phyloP scores from a whole-genome alignment of 306 rosid species.

The Quercus dentata region DNA sequence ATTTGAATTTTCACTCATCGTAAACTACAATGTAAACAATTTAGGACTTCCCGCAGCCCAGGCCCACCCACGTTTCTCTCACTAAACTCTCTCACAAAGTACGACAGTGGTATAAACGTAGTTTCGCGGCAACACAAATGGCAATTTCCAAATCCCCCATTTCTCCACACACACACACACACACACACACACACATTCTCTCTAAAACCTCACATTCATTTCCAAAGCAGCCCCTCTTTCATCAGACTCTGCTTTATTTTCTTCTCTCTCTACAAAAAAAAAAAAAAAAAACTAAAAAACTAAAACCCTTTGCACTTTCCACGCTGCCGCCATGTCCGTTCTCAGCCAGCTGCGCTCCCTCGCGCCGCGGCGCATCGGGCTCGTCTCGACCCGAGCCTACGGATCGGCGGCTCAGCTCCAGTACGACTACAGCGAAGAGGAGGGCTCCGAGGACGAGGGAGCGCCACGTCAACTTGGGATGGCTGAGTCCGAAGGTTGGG shows the following conservation, averaged over 20 bases:
- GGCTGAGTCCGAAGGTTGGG: conserved; percentile 58
- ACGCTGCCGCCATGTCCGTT: conserved; percentile 36
- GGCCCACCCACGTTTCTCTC: background rate
- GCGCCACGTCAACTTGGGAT: conserved; percentile 22
- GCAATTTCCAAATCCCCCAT: background rate
- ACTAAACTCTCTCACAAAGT: too few relatives aligned
- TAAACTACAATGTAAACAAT: background rate
- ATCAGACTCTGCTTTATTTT: background rate
- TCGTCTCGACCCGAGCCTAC: conserved; percentile 25
- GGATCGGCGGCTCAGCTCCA: conserved; percentile 70
- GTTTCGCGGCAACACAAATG: background rate
- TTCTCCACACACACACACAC: background rate
- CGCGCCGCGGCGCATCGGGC: background rate
- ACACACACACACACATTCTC: background rate
- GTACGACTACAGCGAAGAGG: conserved; percentile 40
- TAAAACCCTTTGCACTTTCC: conserved; percentile 30
- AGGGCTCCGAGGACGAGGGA: conserved; percentile 12
- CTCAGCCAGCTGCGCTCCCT: conserved; percentile 35
- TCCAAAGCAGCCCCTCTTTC: background rate
- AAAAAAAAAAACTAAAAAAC: too few relatives aligned
- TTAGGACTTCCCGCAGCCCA: background rate
- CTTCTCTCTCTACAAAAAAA: background rate
- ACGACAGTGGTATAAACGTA: conserved; percentile 1
- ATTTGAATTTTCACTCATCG: too few relatives aligned
- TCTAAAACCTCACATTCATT: background rate